Conservation (phyloP, 345 rosid genomes). For the Psidium friedrichsthalianum region DNA sequence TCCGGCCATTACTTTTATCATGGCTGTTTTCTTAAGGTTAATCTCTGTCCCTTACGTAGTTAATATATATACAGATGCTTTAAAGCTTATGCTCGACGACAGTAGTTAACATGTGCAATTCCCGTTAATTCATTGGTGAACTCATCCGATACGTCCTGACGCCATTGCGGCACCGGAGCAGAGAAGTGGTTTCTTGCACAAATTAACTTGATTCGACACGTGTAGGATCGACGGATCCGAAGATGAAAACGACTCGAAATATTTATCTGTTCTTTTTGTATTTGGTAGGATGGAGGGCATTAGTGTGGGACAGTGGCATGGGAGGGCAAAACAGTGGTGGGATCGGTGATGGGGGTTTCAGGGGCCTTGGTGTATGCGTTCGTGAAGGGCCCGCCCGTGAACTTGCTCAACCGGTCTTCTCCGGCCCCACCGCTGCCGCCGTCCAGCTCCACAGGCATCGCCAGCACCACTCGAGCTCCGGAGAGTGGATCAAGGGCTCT, state of each 20-base stretch:
- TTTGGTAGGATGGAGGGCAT: background rate
- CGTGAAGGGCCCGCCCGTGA: conserved; percentile 62
- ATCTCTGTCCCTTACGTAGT: background rate
- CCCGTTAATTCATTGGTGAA: background rate
- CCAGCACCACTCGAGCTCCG: background rate
- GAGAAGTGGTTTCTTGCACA: background rate
- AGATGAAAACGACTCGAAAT: background rate
- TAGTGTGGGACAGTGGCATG: background rate
- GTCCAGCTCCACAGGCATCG: background rate
- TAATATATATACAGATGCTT: no score
- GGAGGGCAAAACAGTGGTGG: conserved; percentile 57
- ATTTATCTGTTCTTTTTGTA: background rate
- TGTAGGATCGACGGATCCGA: background rate
- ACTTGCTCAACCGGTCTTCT: conserved; percentile 13
- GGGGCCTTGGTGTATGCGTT: conserved; percentile 80
- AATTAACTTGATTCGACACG: background rate
- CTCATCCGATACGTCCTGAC: background rate
- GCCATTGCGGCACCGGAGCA: background rate
- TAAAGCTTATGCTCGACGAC: background rate
- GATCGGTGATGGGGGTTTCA: conserved; percentile 40
- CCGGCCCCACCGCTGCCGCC: background rate
- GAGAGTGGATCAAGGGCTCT: conserved; percentile 53
- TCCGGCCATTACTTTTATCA: conserved; percentile 63
- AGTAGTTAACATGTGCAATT: background rate
- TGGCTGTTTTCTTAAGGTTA: conserved; percentile 57